phyloP scores from a whole-genome alignment of 495 filamentous ascomycete genomes.

The Bacidia rubella region DNA sequence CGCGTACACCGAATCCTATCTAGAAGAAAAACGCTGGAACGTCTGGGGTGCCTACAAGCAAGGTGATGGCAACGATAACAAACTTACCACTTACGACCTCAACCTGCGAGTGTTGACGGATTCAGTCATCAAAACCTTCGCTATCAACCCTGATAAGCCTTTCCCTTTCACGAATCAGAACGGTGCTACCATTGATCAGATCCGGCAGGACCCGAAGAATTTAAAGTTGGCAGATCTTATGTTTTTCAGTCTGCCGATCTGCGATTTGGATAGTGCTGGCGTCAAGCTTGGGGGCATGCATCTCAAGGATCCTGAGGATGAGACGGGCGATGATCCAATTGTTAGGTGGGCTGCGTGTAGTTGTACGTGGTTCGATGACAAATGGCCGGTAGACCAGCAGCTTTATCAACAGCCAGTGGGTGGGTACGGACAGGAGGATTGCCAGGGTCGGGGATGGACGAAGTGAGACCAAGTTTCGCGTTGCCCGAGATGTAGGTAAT shows the following conservation, averaged over 20 bases:
- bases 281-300: background rate
- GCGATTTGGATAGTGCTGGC: slow-evolving; percentile 1
- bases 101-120: background rate
- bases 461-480: too few species aligned
- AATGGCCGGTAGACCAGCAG: background rate
- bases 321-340: background rate
- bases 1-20: background rate
- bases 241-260: background rate
- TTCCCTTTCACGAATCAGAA: slow-evolving; percentile 3
- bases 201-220: background rate
- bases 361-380: background rate
- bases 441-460: background rate
- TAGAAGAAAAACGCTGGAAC: background rate
- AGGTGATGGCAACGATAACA: background rate
- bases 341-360: background rate
- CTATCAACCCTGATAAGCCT: background rate
- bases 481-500: too few species aligned
- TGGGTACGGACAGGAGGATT: background rate
- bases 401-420: background rate
- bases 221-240: background rate
- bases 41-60: slow-evolving; percentile 1
- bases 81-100: background rate
- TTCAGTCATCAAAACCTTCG: background rate
- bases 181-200: background rate
- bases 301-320: background rate